Evolutionary conservation across 1,139 yeast species (phyloP).

Genomic region (Lodderomyces parapsilosis): DNA sequence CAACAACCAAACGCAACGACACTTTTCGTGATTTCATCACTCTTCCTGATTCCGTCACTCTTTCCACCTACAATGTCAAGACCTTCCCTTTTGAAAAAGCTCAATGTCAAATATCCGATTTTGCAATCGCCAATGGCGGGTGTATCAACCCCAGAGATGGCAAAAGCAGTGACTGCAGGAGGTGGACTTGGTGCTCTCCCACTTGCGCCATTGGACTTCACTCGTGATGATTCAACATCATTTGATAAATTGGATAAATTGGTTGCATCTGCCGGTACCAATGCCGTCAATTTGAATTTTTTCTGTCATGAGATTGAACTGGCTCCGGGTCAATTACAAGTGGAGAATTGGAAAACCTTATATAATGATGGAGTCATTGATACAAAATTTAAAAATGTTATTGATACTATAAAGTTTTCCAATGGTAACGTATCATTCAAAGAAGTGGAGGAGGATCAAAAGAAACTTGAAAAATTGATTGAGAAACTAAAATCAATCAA

Average conservation of each 20-base stretch:
- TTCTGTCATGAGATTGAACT: slow-evolving; percentile 38
- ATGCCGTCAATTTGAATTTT: slow-evolving; percentile 44
- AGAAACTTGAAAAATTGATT: slow-evolving; percentile 15
- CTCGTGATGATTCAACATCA: slow-evolving; percentile 13
- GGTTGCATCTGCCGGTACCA: not conserved
- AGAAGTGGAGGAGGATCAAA: slow-evolving; percentile 22
- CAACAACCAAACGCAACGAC: too few species aligned
- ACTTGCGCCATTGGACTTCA: slow-evolving; percentile 32
- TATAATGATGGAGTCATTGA: slow-evolving; percentile 12
- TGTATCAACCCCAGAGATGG: slow-evolving; percentile 39
- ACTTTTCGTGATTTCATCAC: too few species aligned
- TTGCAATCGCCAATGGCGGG: slow-evolving; percentile 60
- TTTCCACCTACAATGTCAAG: not conserved
- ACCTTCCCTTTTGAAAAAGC: slow-evolving; percentile 8
- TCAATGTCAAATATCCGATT: slow-evolving; percentile 33
- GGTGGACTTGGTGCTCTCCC: slow-evolving; percentile 53
- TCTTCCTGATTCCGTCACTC: not conserved
- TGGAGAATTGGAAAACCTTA: slow-evolving; percentile 25
- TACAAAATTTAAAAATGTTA: slow-evolving; percentile 8
- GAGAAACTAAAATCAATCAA: slow-evolving; percentile 13
- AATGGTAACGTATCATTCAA: slow-evolving; percentile 37
- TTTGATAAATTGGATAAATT: slow-evolving; percentile 15
- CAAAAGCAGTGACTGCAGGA: slow-evolving; percentile 31
- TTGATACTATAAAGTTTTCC: not conserved
- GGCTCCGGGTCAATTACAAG: slow-evolving; percentile 18